Conservation (phyloP, 805 yeast species). For the Pichia scutulata region DNA sequence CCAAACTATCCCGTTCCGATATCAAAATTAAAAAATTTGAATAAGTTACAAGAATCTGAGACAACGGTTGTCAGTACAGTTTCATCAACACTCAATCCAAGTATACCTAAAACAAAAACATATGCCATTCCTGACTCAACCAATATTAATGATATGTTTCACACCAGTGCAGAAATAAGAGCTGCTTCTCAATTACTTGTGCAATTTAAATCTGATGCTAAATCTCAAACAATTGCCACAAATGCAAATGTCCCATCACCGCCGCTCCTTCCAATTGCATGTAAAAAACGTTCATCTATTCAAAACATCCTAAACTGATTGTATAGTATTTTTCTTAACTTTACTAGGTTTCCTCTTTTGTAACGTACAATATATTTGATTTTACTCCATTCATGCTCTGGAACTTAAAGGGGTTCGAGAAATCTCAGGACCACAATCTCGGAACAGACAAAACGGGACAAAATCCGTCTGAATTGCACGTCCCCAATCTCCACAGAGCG, state of each 20-base stretch:
- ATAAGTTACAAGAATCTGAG: neutral
- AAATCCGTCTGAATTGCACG: no score
- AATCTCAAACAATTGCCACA: neutral
- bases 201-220: neutral
- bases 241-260: neutral
- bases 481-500: no score
- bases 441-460: no score
- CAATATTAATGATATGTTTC: neutral
- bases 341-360: no score
- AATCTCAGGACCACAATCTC: no score
- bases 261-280: neutral
- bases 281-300: conserved; percentile 3
- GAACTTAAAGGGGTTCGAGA: no score
- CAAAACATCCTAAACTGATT: conserved; percentile 1
- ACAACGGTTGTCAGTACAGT: neutral
- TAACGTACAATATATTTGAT: no score
- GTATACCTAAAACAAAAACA: neutral
- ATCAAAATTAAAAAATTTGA: neutral
- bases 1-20: neutral
- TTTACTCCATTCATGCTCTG: no score
- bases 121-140: neutral
- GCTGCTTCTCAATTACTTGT: conserved; percentile 1
- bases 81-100: neutral
- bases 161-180: conserved; percentile 3
- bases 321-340: neutral